Evolutionary conservation across 805 yeast species (phyloP).

Genomic region (Ogataea angusta): DNA sequence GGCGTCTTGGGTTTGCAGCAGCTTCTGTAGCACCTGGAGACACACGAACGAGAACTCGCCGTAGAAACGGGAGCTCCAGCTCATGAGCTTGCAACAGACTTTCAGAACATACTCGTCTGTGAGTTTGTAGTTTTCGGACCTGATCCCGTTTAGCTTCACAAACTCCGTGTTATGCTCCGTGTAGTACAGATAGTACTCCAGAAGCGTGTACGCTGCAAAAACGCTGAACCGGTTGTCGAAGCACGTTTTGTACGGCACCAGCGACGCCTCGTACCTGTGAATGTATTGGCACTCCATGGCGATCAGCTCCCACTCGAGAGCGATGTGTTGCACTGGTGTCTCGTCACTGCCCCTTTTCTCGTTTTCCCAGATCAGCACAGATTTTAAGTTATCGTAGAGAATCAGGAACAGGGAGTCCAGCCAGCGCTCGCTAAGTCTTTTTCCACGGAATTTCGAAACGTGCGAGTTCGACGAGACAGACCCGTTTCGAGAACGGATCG

Average conservation of each 20-base stretch:
- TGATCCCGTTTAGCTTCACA: conserved; percentile 22
- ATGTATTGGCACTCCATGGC: conserved; percentile 54
- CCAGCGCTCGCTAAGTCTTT: conserved; percentile 72
- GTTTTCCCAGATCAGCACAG: conserved; percentile 61
- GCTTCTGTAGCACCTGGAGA: conserved; percentile 38
- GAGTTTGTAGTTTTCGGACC: conserved; percentile 17
- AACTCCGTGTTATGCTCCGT: conserved; percentile 22
- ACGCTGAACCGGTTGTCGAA: conserved; percentile 59
- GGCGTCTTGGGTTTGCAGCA: conserved; percentile 37
- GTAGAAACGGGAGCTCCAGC: conserved; percentile 68
- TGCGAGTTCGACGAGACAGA: conserved; percentile 23
- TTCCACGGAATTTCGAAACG: conserved; percentile 33
- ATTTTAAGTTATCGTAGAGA: conserved; percentile 67
- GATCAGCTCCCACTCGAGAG: conserved; percentile 71
- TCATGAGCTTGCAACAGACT: conserved; percentile 45
- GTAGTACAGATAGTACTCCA: conserved; percentile 41
- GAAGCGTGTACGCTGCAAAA: conserved; percentile 49
- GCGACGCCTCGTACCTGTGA: conserved; percentile 44
- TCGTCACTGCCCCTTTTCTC: conserved; percentile 25
- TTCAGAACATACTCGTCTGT: conserved; percentile 39
- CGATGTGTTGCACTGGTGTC: conserved; percentile 45
- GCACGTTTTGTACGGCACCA: conserved; percentile 54
- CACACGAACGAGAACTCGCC: conserved; percentile 48
- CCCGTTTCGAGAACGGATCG: conserved; percentile 20
- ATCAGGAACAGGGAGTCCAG: conserved; percentile 64